Base-by-base conservation (phyloP, 2,329 filamentous ascomycete genomes). In the Rhinocladiella mackenziei region DNA sequence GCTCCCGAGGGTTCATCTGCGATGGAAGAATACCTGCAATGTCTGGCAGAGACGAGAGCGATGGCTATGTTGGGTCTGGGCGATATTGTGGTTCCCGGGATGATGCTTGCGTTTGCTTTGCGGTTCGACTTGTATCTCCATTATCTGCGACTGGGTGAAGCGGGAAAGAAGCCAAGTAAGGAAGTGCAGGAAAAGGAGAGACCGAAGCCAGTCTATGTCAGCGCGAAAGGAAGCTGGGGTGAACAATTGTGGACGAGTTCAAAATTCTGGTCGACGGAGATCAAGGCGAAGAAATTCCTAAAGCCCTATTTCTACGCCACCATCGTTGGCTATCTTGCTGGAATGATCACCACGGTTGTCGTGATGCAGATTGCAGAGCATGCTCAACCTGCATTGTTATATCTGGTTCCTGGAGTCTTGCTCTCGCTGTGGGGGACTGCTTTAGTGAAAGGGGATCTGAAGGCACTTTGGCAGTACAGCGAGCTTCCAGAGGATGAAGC, bases 41-140 rank as follows among this genome's bases (percentile, higher is more conserved):
- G 53, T 39, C 39, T 56, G 15, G 47, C 48, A 9, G 53, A 54
- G 51, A 58, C 64, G 28, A 56, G 57, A 47, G 63, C 70, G 18
- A 60, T 75, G 55, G 76, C 86, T 40, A 94, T 97, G 77, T 80
- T 98, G 5, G 91, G 91, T 0, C 75, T 97, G 0, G 91, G 91
- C n/a, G 91, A 98, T 60, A 86, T 98, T 45, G 86, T 95, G 1
- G 74, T 98, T 3, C 91, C 91, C 0, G 92, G 91, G 6, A 88
- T 97, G 59, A 83, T 96, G 67, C 84, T 97, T 51, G 87, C 80
- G 1, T 76, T 96, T 30, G 87, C 89, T 2, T 72, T 98, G 17
- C 81, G 91, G n/a, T 95, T 94, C 57, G 91, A 98, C 61, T 73
- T 95, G 5, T 92, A 87, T 69, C 73, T 88, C 41, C 81, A 85